Conservation (phyloP, 352 stramenopile species). For the Phytophthora cryptogea region DNA sequence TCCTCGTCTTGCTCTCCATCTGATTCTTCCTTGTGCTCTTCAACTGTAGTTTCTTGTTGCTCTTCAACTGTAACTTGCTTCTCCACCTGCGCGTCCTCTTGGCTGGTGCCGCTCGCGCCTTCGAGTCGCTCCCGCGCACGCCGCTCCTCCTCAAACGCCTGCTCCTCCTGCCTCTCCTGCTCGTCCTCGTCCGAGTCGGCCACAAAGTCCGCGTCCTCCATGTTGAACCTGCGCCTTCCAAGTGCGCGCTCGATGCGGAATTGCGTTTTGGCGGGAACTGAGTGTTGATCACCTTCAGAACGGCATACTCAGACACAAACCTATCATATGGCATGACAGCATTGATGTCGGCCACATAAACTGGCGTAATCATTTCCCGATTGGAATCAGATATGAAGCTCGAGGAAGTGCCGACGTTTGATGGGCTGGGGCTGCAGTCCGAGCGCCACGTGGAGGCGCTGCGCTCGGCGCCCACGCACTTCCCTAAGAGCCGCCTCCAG, state of each 20-base stretch:
- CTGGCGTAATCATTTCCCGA: background rate
- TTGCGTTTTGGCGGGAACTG: background rate
- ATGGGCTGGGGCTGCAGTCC: constrained; percentile 26
- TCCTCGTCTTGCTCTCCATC: constrained; percentile 1
- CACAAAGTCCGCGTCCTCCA: constrained; percentile 62
- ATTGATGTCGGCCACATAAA: no score
- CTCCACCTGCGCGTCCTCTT: constrained; percentile 3
- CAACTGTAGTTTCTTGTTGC: background rate
- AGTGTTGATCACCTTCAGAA: background rate
- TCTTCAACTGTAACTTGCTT: constrained; percentile 1
- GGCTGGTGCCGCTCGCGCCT: background rate
- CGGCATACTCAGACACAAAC: no score
- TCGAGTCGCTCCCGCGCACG: constrained; percentile 3
- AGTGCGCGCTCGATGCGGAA: background rate
- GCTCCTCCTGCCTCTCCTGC: constrained; percentile 25
- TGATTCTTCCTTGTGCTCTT: background rate
- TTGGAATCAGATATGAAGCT: constrained; percentile 22
- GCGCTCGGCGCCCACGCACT: constrained; percentile 35
- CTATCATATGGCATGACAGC: no score
- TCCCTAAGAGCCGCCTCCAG: constrained; percentile 28
- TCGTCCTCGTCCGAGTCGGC: constrained; percentile 57
- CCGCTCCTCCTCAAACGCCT: constrained; percentile 14
- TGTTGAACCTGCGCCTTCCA: constrained; percentile 13
- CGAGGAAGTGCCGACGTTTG: constrained; percentile 23
- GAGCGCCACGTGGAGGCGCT: constrained; percentile 43